Conservation (phyloP, 805 yeast genomes). For the Candida ulmi region DNA sequence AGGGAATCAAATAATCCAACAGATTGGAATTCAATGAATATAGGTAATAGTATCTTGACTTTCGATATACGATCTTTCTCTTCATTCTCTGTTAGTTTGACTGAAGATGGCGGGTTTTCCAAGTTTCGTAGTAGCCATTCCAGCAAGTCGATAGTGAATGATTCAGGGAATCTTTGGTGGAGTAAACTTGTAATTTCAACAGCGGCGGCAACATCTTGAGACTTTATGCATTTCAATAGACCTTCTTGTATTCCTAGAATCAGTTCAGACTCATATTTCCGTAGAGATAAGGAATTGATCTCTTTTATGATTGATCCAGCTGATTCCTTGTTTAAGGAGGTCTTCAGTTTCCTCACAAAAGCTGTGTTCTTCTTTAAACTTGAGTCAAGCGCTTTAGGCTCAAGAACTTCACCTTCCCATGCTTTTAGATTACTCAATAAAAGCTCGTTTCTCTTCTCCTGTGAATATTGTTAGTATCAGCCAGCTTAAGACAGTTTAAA, state of each 20-base stretch:
- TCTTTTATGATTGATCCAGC: conserved; percentile 49
- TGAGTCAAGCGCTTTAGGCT: conserved; percentile 44
- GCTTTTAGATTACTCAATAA: conserved; percentile 11
- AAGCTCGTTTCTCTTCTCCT: conserved; percentile 8
- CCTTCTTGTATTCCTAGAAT: conserved; percentile 60
- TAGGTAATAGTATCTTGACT: conserved; percentile 41
- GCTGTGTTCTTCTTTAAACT: conserved; percentile 80
- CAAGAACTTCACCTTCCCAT: conserved; percentile 15
- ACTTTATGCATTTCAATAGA: conserved; percentile 42
- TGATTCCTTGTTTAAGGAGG: conserved; percentile 50
- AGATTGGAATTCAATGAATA: conserved; percentile 52
- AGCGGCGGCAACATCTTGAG: conserved; percentile 56
- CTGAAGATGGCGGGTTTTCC: conserved; percentile 27
- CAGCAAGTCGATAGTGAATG: conserved; percentile 47
- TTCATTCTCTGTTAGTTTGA: conserved; percentile 33
- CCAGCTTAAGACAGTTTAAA: neutral
- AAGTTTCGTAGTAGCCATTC: conserved; percentile 37
- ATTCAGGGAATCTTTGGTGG: conserved; percentile 63
- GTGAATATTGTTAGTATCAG: neutral
- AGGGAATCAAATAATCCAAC: conserved; percentile 49
- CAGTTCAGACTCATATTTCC: conserved; percentile 71
- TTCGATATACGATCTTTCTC: conserved; percentile 33
- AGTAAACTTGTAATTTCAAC: conserved; percentile 64
- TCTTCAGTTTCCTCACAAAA: conserved; percentile 64
- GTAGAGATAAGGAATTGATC: conserved; percentile 55